Evolutionary conservation across 768 basidiomycete genomes (phyloP).

Genomic region (Punctularia strigosozonata): DNA sequence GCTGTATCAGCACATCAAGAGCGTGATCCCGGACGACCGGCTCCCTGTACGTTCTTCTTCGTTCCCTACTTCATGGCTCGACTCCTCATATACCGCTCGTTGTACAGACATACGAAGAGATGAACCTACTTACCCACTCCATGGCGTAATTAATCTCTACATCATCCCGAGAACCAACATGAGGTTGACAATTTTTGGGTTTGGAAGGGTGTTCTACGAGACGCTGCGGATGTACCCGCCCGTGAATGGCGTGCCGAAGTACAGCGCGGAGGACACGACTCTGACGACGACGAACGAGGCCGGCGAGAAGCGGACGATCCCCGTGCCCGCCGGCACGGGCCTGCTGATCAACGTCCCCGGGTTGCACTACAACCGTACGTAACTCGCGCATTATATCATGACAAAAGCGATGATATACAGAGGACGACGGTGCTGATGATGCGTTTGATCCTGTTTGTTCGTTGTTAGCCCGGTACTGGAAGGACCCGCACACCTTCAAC

Average conservation of each 20-base stretch:
- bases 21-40: slow-evolving; percentile 18
- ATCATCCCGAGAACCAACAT: background rate
- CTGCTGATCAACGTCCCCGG: slow-evolving; percentile 26
- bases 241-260: slow-evolving; percentile 32
- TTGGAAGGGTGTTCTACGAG: slow-evolving; percentile 34
- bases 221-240: slow-evolving; percentile 36
- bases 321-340: slow-evolving; percentile 29
- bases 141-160: slow-evolving; percentile 8
- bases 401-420: no score
- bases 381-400: no score
- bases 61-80: background rate
- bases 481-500: slow-evolving; percentile 35
- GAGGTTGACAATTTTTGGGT: slow-evolving; percentile 7
- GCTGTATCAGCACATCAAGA: slow-evolving; percentile 22
- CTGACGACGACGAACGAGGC: slow-evolving; percentile 19
- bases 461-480: slow-evolving; percentile 39
- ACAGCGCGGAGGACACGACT: slow-evolving; percentile 33
- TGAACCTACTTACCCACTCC: slow-evolving; percentile 8
- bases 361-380: slow-evolving; percentile 40
- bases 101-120: slow-evolving; percentile 12
- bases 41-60: slow-evolving; percentile 1
- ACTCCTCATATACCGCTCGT: background rate
- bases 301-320: slow-evolving; percentile 27
- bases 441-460: background rate
- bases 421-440: no score